These are phyloP conservation scores for Rheum nobile DNA, from an alignment of 148 eudicot genomes.

Conservation along the genomic window DNA sequence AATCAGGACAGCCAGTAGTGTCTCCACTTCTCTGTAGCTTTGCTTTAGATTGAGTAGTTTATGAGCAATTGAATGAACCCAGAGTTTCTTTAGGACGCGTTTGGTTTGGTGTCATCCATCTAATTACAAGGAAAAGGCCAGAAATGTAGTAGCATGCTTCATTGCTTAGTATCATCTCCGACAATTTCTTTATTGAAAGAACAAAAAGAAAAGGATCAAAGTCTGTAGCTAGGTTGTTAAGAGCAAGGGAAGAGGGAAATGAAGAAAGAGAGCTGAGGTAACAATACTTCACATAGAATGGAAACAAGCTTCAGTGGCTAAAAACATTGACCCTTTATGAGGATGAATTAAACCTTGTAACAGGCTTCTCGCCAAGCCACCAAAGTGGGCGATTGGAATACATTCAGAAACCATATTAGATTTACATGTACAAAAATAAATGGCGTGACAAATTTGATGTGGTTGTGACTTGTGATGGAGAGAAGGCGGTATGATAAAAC, in stretches of 20 bases:
- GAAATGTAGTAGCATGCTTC: not conserved
- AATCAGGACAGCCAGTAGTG: too few species aligned
- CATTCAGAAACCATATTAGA: not conserved
- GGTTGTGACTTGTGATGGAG: not conserved
- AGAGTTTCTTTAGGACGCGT: not conserved
- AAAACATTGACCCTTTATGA: not conserved
- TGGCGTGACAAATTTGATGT: not conserved
- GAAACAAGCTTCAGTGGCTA: not conserved
- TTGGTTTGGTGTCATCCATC: too few species aligned
- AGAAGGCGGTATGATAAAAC: constrained; percentile 11
- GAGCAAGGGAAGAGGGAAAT: not conserved
- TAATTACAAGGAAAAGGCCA: not conserved
- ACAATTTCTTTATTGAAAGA: not conserved
- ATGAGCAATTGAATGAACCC: not conserved
- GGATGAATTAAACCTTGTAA: not conserved
- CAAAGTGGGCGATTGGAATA: not conserved
- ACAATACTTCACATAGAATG: not conserved
- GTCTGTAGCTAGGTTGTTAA: not conserved
- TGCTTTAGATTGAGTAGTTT: not conserved
- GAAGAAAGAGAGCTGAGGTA: not conserved
- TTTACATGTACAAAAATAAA: not conserved
- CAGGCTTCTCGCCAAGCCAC: not conserved
- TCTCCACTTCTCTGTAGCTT: not conserved
- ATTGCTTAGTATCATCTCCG: not conserved
- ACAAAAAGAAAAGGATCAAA: not conserved